Percentiles rank a stretch among this genome's conserved stretches.
phyloP scores from a whole-genome alignment of 192 early-diverging fungal genomes.

The Gaertneriomyces semiglobifer region DNA sequence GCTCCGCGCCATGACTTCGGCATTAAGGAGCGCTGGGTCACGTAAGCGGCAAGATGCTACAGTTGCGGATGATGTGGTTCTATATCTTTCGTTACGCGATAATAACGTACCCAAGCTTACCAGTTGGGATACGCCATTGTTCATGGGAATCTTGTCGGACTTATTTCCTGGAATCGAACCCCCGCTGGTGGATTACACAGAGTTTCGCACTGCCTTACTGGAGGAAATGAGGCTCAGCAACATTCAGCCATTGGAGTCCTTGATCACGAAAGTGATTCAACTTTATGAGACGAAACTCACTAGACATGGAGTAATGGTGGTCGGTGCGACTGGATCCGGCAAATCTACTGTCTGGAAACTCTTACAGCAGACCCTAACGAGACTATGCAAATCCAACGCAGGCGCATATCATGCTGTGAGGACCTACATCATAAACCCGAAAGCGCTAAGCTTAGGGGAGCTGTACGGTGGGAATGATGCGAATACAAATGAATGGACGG shows the following conservation, averaged over 20 bases:
- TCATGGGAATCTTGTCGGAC: constrained; percentile 55
- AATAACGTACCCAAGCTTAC: constrained; percentile 61
- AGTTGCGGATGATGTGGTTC: constrained; percentile 51
- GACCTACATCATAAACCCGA: constrained; percentile 52
- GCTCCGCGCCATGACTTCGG: constrained; percentile 51
- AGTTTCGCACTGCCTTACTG: constrained; percentile 42
- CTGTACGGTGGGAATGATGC: constrained; percentile 60
- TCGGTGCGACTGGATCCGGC: constrained; percentile 56
- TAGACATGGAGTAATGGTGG: constrained; percentile 61
- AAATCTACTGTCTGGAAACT: constrained; percentile 55
- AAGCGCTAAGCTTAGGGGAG: constrained; percentile 52
- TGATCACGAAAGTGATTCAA: constrained; percentile 54
- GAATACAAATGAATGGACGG: constrained; percentile 56
- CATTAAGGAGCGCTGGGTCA: constrained; percentile 46
- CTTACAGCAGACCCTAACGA: constrained; percentile 43
- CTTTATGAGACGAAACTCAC: constrained; percentile 54
- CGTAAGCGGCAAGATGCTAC: constrained; percentile 46
- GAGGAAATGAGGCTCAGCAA: constrained; percentile 50
- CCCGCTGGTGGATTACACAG: constrained; percentile 45
- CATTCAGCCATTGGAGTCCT: constrained; percentile 40
- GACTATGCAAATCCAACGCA: constrained; percentile 39
- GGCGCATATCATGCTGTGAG: constrained; percentile 48
- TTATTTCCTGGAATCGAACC: constrained; percentile 57
- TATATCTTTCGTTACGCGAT: constrained; percentile 51
- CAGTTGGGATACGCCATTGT: constrained; percentile 60